Evolutionary conservation across 192 early-diverging fungal genomes (phyloP), one percentile per base, ranked within the genome.

Genomic region (Glomus cerebriforme): DNA sequence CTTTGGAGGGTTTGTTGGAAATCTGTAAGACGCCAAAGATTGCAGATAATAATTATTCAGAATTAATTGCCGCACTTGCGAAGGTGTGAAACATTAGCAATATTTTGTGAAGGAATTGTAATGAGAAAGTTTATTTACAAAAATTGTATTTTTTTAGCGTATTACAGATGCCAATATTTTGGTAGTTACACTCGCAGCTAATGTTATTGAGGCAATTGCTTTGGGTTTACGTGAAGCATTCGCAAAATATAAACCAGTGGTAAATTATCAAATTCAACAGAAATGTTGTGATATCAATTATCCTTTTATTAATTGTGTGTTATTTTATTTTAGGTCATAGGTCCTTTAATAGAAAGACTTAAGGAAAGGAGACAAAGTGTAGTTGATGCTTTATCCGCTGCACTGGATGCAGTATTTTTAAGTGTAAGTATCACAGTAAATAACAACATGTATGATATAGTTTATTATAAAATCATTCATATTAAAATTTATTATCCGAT

Each of bases 351-450:
- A 39, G 98, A 98, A 85, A 95, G 94, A 79, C 87, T 96, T 13
- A 99, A 99, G 81, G 98, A 99, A 82, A 94, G 96, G 75, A 99
- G 99, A 81, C 87, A 91, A 59, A 89, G 89, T 1, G 96, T 98
- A 12, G 80, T 98, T 5, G 97, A 99, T 32, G 92, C 95, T 8
- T 81, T 99, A 2, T 80, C 92, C 10, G 83, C 83, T 19, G 94
- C 95, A 1, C 81, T 95, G n/a, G 95, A 97, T 79, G 95, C 95
- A 8, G 92, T 95, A 8, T 97, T 93, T 81, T 83, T 85, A 22
- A 86, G 92, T 6, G 88, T 93, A 37, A 84, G 85, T 15, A 49
- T 29, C 60, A 62, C 26, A 24, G 1, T n/a, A n/a, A n/a, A n/a
- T n/a, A n/a, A n/a, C 0, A 15, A 15, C 58, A 59, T 43, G n/a